Conservation (phyloP, 78 protist genomes). For the Dictyostelium purpureum region DNA sequence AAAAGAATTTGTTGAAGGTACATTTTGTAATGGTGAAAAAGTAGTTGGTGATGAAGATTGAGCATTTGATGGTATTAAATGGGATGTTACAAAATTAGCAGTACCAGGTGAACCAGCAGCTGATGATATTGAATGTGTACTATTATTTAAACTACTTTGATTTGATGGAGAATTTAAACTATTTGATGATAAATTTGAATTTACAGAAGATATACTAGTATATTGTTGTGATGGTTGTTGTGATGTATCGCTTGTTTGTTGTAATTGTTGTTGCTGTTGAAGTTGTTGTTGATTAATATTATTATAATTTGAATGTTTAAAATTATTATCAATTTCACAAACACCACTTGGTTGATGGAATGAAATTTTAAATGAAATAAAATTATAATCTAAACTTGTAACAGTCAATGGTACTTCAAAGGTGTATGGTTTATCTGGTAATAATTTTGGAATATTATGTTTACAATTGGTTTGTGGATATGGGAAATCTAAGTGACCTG, state of each 20-base stretch:
- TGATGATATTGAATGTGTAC: neutral
- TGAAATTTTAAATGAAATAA: neutral
- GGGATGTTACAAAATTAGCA: neutral
- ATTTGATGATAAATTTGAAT: conserved; percentile 1
- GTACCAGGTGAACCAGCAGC: neutral
- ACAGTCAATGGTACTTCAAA: conserved; percentile 52
- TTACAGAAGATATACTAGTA: neutral
- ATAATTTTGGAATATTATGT: conserved; percentile 40
- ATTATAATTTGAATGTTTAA: neutral
- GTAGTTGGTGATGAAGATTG: neutral
- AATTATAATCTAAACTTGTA: conserved; percentile 49
- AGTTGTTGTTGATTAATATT: neutral
- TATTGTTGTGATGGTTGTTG: neutral
- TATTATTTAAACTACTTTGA: conserved; percentile 1
- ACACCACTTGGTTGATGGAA: conserved; percentile 46
- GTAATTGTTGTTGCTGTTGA: neutral
- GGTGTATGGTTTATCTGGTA: conserved; percentile 47
- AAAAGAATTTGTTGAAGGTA: neutral
- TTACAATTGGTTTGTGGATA: conserved; percentile 57
- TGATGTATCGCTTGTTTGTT: neutral
- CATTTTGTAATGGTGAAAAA: neutral
- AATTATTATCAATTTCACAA: conserved; percentile 22
- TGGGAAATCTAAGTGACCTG: conserved; percentile 66
- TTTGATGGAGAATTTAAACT: conserved; percentile 33
- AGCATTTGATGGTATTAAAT: neutral